phyloP scores from a whole-genome alignment of 1,284 basidiomycete genomes.

The Rhodotorula sp. region DNA sequence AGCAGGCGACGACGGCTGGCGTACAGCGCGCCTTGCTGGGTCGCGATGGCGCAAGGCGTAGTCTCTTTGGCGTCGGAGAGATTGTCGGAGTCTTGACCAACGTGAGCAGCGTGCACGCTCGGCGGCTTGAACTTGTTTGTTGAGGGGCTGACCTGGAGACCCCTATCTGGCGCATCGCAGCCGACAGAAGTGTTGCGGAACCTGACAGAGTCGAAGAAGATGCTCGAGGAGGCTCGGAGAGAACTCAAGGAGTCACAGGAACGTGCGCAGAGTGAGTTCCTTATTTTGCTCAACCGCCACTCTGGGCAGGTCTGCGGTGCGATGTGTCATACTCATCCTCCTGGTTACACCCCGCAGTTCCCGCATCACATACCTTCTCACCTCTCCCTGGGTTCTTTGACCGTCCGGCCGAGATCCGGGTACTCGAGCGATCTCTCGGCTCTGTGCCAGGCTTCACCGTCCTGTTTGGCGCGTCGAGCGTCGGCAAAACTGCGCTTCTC shows the following conservation, averaged over 20 bases:
- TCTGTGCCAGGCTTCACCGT: conserved; percentile 60
- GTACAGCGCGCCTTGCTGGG: background rate
- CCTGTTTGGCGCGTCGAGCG: conserved; percentile 70
- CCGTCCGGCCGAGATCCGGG: conserved; percentile 63
- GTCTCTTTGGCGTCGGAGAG: conserved; percentile 72
- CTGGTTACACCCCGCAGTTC: conserved; percentile 18
- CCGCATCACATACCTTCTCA: conserved; percentile 69
- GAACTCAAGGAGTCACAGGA: conserved; percentile 64
- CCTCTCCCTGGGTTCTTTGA: conserved; percentile 69
- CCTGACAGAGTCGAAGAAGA: conserved; percentile 67
- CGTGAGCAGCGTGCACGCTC: conserved; percentile 43
- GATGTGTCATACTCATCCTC: too few relatives aligned
- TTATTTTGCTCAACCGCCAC: background rate
- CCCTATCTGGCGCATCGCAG: conserved; percentile 13
- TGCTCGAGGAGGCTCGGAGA: conserved; percentile 69
- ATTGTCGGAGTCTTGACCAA: conserved; percentile 72
- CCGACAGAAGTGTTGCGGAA: conserved; percentile 72
- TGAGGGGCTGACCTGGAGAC: too few relatives aligned
- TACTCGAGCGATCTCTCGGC: conserved; percentile 63
- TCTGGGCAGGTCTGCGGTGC: too few relatives aligned
- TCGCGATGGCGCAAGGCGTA: background rate
- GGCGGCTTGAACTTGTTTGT: too few relatives aligned
- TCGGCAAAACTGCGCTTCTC: conserved; percentile 76
- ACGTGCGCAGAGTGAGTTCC: conserved; percentile 33
- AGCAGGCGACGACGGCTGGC: too few relatives aligned